Conservation (phyloP, 2,329 filamentous ascomycete genomes). For the Trichophyton benhamiae region DNA sequence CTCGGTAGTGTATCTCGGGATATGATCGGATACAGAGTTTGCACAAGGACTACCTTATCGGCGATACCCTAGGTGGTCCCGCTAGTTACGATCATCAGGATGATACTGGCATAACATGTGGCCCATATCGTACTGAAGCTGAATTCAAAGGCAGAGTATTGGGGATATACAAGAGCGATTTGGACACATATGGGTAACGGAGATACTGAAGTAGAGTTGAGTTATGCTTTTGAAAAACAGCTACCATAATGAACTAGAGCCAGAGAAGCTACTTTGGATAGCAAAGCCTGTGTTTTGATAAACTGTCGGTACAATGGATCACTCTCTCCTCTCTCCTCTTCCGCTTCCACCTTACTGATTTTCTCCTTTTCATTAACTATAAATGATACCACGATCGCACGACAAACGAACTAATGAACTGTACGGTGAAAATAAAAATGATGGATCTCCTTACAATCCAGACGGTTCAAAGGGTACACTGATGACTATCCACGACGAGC, state of each 20-base stretch:
- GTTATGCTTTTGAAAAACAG: conserved; percentile 8
- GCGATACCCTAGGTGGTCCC: conserved; percentile 9
- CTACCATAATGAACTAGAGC: conserved; percentile 9
- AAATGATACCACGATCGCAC: not conserved
- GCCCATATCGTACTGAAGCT: conserved; percentile 7
- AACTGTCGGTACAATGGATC: not conserved
- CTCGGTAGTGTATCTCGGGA: conserved; percentile 7
- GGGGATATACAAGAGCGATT: conserved; percentile 11
- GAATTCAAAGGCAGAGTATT: conserved; percentile 13
- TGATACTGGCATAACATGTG: not conserved
- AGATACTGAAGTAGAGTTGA: not conserved
- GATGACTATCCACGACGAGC: not conserved
- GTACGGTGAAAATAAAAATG: no score
- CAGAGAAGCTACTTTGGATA: conserved; percentile 6
- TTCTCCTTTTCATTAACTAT: not conserved
- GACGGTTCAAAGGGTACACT: not conserved
- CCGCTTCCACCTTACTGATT: not conserved
- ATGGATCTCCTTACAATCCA: not conserved
- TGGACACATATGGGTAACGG: conserved; percentile 3
- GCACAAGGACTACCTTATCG: conserved; percentile 3
- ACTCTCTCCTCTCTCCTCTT: not conserved
- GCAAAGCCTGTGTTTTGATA: not conserved
- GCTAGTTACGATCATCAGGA: conserved; percentile 7
- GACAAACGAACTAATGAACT: no score
- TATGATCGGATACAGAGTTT: conserved; percentile 8